Percentiles rank a stretch among this genome's conserved stretches.
These are phyloP conservation scores for Westerdykella aurantiaca DNA, from an alignment of 2,329 filamentous ascomycete genomes.

Conservation along the genomic window DNA sequence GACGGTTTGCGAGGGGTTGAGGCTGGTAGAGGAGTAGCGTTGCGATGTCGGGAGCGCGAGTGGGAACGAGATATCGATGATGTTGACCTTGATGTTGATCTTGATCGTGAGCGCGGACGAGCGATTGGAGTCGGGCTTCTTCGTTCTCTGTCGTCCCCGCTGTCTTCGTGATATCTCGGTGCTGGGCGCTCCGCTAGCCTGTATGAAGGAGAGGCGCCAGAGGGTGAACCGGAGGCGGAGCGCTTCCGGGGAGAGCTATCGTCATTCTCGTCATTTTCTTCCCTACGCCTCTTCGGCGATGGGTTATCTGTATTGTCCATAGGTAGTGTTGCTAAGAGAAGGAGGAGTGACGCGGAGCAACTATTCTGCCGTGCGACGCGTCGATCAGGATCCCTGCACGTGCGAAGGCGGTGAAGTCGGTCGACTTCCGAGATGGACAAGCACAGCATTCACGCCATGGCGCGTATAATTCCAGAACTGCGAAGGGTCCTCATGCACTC, in stretches of 20 bases:
- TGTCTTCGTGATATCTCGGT: conserved; percentile 31
- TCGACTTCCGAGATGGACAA: neutral
- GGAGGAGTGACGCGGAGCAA: conserved; percentile 9
- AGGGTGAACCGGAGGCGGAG: conserved; percentile 27
- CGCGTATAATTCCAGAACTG: too few species aligned
- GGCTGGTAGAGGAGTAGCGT: conserved; percentile 37
- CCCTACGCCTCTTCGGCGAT: conserved; percentile 28
- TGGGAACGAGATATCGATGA: conserved; percentile 13
- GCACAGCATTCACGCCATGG: conserved; percentile 1
- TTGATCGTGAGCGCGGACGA: conserved; percentile 12
- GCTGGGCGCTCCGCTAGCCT: conserved; percentile 31
- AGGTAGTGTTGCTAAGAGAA: neutral
- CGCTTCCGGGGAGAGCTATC: conserved; percentile 26
- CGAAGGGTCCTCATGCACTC: neutral
- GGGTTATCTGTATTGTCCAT: conserved; percentile 17
- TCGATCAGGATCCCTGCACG: neutral
- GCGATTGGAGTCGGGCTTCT: conserved; percentile 12
- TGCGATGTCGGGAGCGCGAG: conserved; percentile 14
- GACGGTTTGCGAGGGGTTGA: conserved; percentile 43
- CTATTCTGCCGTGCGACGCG: conserved; percentile 2
- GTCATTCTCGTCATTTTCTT: conserved; percentile 22
- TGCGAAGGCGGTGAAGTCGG: conserved; percentile 3
- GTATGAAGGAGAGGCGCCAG: conserved; percentile 23
- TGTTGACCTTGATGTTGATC: conserved; percentile 10
- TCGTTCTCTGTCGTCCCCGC: conserved; percentile 24